Evolutionary conservation across 257 asterid genomes (phyloP).

Genomic region (Forsythia viridissima): DNA sequence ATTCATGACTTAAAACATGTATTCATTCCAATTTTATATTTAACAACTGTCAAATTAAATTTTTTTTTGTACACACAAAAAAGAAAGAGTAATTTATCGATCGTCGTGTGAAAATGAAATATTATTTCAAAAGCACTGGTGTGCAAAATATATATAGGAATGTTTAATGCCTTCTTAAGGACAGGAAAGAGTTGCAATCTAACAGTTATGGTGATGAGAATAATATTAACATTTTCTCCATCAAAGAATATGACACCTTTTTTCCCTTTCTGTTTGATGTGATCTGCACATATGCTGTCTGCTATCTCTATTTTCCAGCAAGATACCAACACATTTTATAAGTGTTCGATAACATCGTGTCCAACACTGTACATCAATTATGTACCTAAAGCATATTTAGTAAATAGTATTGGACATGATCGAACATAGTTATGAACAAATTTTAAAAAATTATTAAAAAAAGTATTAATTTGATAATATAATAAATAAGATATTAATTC

Average conservation of each 20-base stretch:
- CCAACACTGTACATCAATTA: too few relatives aligned
- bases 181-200: constrained; percentile 42
- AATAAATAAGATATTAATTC: too few relatives aligned
- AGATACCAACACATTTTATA: too few relatives aligned
- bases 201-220: constrained; percentile 30
- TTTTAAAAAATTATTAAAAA: too few relatives aligned
- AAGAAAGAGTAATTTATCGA: too few relatives aligned
- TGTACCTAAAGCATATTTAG: background rate
- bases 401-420: background rate
- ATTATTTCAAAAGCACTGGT: background rate
- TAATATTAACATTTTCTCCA: constrained; percentile 21
- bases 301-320: background rate
- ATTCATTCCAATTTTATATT: too few relatives aligned
- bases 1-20: too few relatives aligned
- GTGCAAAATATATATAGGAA: background rate
- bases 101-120: background rate
- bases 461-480: too few relatives aligned
- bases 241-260: constrained; percentile 17
- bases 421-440: too few relatives aligned
- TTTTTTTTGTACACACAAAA: too few relatives aligned
- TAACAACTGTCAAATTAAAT: too few relatives aligned
- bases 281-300: background rate
- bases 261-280: constrained; percentile 6
- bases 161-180: constrained; percentile 28
- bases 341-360: too few relatives aligned